A percentile compares a stretch with the other conserved stretches of the same genome.
Conservation (phyloP, 495 filamentous ascomycete genomes). For the Aspergillus funiculosus region DNA sequence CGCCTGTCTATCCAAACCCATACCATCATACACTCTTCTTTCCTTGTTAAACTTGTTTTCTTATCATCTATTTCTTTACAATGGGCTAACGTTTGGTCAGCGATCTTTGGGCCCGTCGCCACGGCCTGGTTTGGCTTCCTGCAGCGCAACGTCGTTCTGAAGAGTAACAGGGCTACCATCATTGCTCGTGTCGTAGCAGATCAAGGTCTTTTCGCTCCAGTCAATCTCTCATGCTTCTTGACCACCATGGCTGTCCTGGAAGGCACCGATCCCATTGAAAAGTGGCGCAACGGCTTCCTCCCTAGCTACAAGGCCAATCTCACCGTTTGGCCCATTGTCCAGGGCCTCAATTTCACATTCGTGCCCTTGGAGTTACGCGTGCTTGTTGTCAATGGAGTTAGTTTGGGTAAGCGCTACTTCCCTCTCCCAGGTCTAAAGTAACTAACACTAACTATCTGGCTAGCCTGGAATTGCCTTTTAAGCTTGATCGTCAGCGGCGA, state of each 20-base stretch:
- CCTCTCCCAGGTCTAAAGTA: too few species aligned
- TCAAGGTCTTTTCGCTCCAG: slow-evolving; percentile 79
- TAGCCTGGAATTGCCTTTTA: slow-evolving; percentile 95
- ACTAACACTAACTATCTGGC: slow-evolving; percentile 23
- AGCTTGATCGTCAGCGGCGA: slow-evolving; percentile 70
- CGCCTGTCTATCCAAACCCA: slow-evolving; percentile 8
- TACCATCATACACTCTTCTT: too few species aligned
- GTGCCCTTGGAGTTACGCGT: slow-evolving; percentile 83
- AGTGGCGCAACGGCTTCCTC: slow-evolving; percentile 61
- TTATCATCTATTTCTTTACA: slow-evolving; percentile 1
- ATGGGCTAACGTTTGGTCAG: slow-evolving; percentile 36
- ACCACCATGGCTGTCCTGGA: slow-evolving; percentile 84
- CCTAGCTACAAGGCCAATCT: slow-evolving; percentile 75
- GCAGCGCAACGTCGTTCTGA: slow-evolving; percentile 60
- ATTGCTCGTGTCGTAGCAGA: slow-evolving; percentile 75
- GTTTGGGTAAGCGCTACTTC: slow-evolving; percentile 51
- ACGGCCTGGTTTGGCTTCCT: slow-evolving; percentile 85
- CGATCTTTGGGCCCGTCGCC: slow-evolving; percentile 84
- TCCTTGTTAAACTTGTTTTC: neutral
- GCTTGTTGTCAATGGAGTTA: slow-evolving; percentile 81
- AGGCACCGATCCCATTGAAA: slow-evolving; percentile 63
- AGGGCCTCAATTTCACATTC: slow-evolving; percentile 83
- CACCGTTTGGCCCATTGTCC: slow-evolving; percentile 89
- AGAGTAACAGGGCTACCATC: slow-evolving; percentile 62
- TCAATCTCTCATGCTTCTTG: slow-evolving; percentile 77